Conservation (phyloP, 1,284 basidiomycete species). For the Inonotus obliquus region DNA sequence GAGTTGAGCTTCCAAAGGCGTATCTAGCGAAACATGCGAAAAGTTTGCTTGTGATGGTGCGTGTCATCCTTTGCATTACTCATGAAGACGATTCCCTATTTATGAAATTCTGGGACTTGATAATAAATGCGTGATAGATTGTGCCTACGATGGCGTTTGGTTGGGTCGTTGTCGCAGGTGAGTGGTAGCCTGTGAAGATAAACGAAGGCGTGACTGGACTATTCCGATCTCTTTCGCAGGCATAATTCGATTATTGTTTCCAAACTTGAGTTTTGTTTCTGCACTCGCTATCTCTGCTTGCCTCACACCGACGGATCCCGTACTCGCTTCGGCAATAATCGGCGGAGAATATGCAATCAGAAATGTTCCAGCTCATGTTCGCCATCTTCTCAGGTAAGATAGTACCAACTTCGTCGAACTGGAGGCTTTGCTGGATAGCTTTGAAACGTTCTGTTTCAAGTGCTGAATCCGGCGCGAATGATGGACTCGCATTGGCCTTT, state of each 20-base stretch:
- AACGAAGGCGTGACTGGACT: no score
- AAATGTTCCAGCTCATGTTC: conserved; percentile 82
- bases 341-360: conserved; percentile 87
- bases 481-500: conserved; percentile 91
- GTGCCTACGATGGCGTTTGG: conserved; percentile 78
- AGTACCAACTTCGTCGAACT: not conserved
- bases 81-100: not conserved
- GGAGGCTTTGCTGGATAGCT: not conserved
- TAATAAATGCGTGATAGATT: conserved; percentile 25
- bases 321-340: conserved; percentile 40
- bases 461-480: conserved; percentile 87
- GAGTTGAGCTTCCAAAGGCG: conserved; percentile 63
- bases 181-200: conserved; percentile 15
- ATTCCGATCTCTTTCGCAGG: conserved; percentile 67
- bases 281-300: conserved; percentile 86
- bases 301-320: conserved; percentile 92
- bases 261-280: conserved; percentile 57
- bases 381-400: conserved; percentile 54
- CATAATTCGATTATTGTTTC: not conserved
- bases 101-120: not conserved
- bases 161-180: conserved; percentile 64
- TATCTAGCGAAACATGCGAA: conserved; percentile 62
- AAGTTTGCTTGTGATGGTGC: conserved; percentile 51
- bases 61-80: not conserved
- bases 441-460: conserved; percentile 30